phyloP scores from a whole-genome alignment of 2,329 filamentous ascomycete species.

The Xylaria sp. region DNA sequence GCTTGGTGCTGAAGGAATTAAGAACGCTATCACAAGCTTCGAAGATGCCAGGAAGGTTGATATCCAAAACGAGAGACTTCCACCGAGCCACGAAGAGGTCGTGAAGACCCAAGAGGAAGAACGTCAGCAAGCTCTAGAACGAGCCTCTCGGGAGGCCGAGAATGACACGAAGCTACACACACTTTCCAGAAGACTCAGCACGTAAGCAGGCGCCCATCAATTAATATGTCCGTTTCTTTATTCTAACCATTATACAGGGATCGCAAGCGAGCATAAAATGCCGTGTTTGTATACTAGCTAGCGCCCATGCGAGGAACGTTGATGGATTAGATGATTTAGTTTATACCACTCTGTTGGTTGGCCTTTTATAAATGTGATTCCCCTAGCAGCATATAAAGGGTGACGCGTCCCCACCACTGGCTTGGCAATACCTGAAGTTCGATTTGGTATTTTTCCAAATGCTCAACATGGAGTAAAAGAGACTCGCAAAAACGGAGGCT shows the following conservation, averaged over 20 bases:
- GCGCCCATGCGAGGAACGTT: constrained; percentile 24
- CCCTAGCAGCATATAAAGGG: constrained; percentile 15
- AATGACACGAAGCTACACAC: constrained; percentile 83
- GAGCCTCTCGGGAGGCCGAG: constrained; percentile 85
- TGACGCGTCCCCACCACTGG: constrained; percentile 21
- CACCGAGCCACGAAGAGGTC: constrained; percentile 91
- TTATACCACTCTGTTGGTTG: constrained; percentile 25
- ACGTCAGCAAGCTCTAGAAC: constrained; percentile 80
- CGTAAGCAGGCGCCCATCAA: constrained; percentile 68
- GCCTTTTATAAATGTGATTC: constrained; percentile 20
- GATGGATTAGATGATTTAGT: constrained; percentile 28
- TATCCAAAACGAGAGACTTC: constrained; percentile 92
- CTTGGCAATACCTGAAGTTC: constrained; percentile 29
- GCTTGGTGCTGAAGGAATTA: constrained; percentile 97
- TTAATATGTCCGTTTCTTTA: not conserved
- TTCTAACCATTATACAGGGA: constrained; percentile 42
- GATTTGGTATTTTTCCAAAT: constrained; percentile 28
- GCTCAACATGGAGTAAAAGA: constrained; percentile 23
- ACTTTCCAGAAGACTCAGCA: constrained; percentile 90
- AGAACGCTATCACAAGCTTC: constrained; percentile 95
- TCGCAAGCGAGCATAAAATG: constrained; percentile 40
- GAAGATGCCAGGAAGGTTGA: constrained; percentile 98
- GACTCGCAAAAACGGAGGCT: constrained; percentile 23
- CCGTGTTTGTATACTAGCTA: constrained; percentile 30
- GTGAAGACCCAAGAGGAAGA: constrained; percentile 81